Conservation (phyloP, 2,329 filamentous ascomycete genomes). For the Ophiosphaerella narmari region DNA sequence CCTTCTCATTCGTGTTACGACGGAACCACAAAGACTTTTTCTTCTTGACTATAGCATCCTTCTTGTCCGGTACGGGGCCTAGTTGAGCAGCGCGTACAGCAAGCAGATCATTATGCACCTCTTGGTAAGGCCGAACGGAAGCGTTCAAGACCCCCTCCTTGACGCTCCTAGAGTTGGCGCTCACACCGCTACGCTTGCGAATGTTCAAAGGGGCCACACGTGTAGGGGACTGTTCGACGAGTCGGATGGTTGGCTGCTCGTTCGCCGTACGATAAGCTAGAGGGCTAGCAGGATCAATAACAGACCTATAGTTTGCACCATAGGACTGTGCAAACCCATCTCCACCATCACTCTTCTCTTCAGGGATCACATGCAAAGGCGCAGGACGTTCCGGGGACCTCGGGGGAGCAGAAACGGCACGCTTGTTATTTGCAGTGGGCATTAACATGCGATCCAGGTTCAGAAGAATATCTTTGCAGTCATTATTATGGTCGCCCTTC, state of each 20-base stretch:
- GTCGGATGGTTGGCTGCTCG: slow-evolving; percentile 57
- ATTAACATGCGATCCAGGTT: slow-evolving; percentile 63
- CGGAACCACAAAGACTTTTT: slow-evolving; percentile 56
- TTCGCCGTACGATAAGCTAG: slow-evolving; percentile 31
- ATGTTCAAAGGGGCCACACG: slow-evolving; percentile 61
- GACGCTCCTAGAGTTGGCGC: slow-evolving; percentile 26
- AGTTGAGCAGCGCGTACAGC: slow-evolving; percentile 17
- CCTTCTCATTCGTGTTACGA: slow-evolving; percentile 39
- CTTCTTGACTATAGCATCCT: slow-evolving; percentile 41
- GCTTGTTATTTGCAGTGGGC: slow-evolving; percentile 46
- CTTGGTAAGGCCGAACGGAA: slow-evolving; percentile 23
- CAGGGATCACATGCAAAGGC: slow-evolving; percentile 57
- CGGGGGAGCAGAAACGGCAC: slow-evolving; percentile 53
- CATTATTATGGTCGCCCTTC: slow-evolving; percentile 52
- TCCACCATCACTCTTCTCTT: slow-evolving; percentile 50
- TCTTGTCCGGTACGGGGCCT: slow-evolving; percentile 23
- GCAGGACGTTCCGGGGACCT: slow-evolving; percentile 34
- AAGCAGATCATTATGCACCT: slow-evolving; percentile 25
- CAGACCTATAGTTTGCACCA: slow-evolving; percentile 43
- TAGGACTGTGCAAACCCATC: slow-evolving; percentile 35
- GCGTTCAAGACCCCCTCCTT: slow-evolving; percentile 13
- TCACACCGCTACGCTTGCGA: slow-evolving; percentile 53
- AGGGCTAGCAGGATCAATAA: slow-evolving; percentile 49
- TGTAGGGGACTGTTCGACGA: slow-evolving; percentile 59
- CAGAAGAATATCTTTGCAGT: slow-evolving; percentile 64